phyloP scores from a whole-genome alignment of 768 basidiomycete genomes.

The Serendipita sp. region DNA sequence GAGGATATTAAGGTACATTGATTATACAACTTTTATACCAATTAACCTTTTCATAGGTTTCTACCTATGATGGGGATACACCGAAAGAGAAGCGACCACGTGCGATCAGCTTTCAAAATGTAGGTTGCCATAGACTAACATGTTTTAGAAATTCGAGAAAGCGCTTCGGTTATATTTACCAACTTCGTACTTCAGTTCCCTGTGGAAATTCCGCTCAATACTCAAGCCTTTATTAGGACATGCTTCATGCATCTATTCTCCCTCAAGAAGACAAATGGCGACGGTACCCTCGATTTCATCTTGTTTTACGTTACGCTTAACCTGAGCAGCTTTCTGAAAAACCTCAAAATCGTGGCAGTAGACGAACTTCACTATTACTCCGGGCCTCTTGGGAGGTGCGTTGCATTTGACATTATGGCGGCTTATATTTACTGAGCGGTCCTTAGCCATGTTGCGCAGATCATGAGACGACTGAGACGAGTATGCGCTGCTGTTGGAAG shows the following conservation, averaged over 20 bases:
- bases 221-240: constrained; percentile 36
- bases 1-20: constrained; percentile 36
- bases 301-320: neutral
- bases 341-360: constrained; percentile 61
- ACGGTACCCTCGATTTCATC: constrained; percentile 25
- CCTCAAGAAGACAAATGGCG: constrained; percentile 78
- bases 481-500: constrained; percentile 65
- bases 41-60: constrained; percentile 26
- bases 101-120: constrained; percentile 15
- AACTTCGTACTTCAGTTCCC: constrained; percentile 49
- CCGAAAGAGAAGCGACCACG: constrained; percentile 48
- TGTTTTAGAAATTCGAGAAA: constrained; percentile 45
- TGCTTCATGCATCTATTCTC: constrained; percentile 68
- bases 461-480: constrained; percentile 59
- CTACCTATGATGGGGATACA: constrained; percentile 83
- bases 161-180: constrained; percentile 68
- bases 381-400: constrained; percentile 61
- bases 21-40: neutral
- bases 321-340: constrained; percentile 49
- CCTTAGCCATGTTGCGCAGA: constrained; percentile 59
- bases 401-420: neutral
- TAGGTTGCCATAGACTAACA: neutral
- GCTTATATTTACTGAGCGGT: neutral
- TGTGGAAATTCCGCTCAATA: neutral
- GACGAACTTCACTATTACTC: constrained; percentile 83